Percentiles rank a stretch among this genome's conserved stretches.
Evolutionary conservation across 768 basidiomycete genomes (phyloP).

Genomic region (Termitomyces sp.): DNA sequence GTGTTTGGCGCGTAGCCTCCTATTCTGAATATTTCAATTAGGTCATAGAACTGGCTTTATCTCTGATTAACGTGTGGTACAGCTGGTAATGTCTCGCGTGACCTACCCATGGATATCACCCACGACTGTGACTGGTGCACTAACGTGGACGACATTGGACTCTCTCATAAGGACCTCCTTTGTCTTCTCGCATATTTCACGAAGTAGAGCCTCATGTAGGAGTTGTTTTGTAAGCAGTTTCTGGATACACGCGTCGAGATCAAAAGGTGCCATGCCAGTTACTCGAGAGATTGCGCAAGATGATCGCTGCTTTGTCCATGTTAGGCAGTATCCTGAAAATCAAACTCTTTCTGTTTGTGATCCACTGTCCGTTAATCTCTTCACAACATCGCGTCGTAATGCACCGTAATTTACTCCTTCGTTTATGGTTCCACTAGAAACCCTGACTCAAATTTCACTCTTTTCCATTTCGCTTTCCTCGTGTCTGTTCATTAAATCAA

Average conservation of each 20-base stretch:
- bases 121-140: constrained; percentile 95
- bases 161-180: constrained; percentile 99
- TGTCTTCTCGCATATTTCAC: constrained; percentile 99
- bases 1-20: constrained; percentile 95
- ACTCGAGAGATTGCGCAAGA: constrained; percentile 13
- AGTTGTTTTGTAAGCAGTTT: constrained; percentile 90
- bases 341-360: constrained; percentile 10
- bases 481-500: constrained; percentile 9
- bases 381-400: constrained; percentile 10
- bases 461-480: constrained; percentile 14
- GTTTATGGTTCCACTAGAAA: constrained; percentile 11
- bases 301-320: constrained; percentile 33
- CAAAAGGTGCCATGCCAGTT: constrained; percentile 65
- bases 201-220: constrained; percentile 87
- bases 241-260: constrained; percentile 94
- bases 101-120: constrained; percentile 98
- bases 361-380: constrained; percentile 17
- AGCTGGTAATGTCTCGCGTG: constrained; percentile 9
- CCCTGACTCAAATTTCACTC: constrained; percentile 8
- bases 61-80: constrained; percentile 27
- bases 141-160: constrained; percentile 97
- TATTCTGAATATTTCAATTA: constrained; percentile 98
- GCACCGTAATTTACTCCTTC: constrained; percentile 12
- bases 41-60: constrained; percentile 96
- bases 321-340: constrained; percentile 27